Base-by-base conservation (phyloP, 2,329 filamentous ascomycete species). In the Fusarium buxicola region DNA sequence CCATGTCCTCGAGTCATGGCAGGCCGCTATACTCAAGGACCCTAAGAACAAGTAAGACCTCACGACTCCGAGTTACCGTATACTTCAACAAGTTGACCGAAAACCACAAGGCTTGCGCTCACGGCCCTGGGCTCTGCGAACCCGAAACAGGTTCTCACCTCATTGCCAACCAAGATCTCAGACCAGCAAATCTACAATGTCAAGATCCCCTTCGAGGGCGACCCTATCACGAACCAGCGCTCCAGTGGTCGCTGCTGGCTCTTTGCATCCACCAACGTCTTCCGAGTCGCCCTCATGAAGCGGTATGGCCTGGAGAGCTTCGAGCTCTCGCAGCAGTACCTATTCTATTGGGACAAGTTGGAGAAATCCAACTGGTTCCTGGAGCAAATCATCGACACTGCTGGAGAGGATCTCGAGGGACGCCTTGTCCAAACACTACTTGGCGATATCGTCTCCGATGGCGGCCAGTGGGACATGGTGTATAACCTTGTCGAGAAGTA, bases 281-380 rank as follows among this genome's bases (percentile, higher is more conserved):
- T 96, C 78, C 89, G 93, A 25, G 85, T 96, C n/a, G 90, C 92
- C 1, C 82, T 96, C 41, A 94, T 95, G 89, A 90, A 91, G 76
- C 89, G 89, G 70, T 91, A 96, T 76, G 86, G 88, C 63, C 84
- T 96, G 16, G 85, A 88, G 41, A 82, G 85, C 49, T 96, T 96
- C 70, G 91, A 96, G 80, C 82, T 97, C n/a, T 93, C 89, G 27
- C 93, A 96, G 77, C 83, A 89, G 1, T 96, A 96, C 71, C 84
- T 96, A 5, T 96, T 94, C 79, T 96, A 92, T 83, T 96, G 91
- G 89, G 93, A 97, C 76, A 96, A 96, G 79, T 86, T 96, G 16
- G 93, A 97, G 76, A 96, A 96, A 77, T 84, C 90, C 8, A 96
- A 96, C 76, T 96, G 86, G 81, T 96, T 96, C 78, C 84, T 96